Conservation (phyloP, 163 green algal species). For the Scenedesmus sp. region DNA sequence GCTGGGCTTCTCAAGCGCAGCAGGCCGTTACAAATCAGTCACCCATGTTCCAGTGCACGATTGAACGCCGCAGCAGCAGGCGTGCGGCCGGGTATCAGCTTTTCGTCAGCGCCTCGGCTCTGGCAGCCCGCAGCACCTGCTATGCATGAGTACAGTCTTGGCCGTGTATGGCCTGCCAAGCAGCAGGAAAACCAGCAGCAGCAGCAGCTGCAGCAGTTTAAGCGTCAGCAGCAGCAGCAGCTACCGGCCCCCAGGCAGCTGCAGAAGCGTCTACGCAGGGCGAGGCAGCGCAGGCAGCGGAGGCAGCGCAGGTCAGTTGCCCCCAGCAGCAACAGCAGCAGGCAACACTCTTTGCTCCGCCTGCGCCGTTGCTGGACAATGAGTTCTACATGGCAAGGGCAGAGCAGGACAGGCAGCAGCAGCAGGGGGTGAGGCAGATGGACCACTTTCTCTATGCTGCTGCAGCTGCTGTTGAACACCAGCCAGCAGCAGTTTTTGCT, state of each 20-base stretch:
- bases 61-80: not conserved
- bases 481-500: not conserved
- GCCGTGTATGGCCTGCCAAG: not conserved
- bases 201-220: not conserved
- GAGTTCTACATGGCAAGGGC: constrained; percentile 37
- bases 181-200: not conserved
- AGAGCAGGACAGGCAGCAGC: constrained; percentile 19
- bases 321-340: not conserved
- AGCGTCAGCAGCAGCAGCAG: not conserved
- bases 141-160: not conserved
- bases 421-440: constrained; percentile 2
- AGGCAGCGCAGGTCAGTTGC: not conserved
- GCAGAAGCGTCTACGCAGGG: not conserved
- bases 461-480: not conserved
- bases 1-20: not conserved
- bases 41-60: not conserved
- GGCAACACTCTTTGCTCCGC: not conserved
- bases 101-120: not conserved
- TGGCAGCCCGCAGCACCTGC: not conserved
- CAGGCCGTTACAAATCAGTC: not conserved
- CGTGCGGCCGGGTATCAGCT: not conserved
- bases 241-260: not conserved
- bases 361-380: constrained; percentile 26
- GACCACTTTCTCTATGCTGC: not conserved
- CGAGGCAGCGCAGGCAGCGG: not conserved